Base-by-base conservation (phyloP, 495 filamentous ascomycete genomes). In the Xeromyces bisporus region DNA sequence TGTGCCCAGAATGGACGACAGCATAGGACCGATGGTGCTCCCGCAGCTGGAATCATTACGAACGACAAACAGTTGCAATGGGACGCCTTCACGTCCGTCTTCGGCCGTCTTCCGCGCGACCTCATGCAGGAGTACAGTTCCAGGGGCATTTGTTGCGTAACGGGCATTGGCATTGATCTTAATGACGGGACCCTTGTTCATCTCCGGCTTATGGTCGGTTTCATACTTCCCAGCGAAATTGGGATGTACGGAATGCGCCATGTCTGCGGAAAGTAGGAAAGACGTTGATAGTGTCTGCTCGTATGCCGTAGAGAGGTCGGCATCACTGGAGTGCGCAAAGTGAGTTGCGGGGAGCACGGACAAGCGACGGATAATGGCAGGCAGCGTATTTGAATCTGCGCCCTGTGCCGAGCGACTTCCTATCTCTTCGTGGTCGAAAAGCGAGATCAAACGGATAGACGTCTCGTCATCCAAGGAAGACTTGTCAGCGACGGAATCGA, bases 401-500 rank as follows among this genome's bases (percentile, higher is more conserved):
- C 89, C 89, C 42, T 99, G 91, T 4, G 89, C 85, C 6, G 80
- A 87, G 20, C 66, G 67, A 39, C 80, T 91, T 28, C 89, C 91
- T 44, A 96, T 86, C 46, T 99, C 89, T 51, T 99, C 89, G 59
- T 99, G 89, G 50, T 99, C 89, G 50, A 96, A 99, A 42, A 85
- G 74, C 14, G 83, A 73, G 43, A 93, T 77, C 7, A 99, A 62
- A 15, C 89, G 83, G 44, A 96, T 93, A 23, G 68, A 72, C 2
- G 69, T 55, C 41, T 94, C 89, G 11, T 76, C 50, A 18, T 84
- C 71, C 18, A 96, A 64, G 0, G 70, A 56, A 1, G 63, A 55
- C 2, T 62, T 40, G 3, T 66, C 56, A n/a, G 55, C 55, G n/a
- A 87, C 53, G 1, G 84, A 92, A 23, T 75, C 65, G 42, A 96